A percentile compares a stretch with the other conserved stretches of the same genome.
Conservation (phyloP, 768 basidiomycete species). For the Serendipita vermifera region DNA sequence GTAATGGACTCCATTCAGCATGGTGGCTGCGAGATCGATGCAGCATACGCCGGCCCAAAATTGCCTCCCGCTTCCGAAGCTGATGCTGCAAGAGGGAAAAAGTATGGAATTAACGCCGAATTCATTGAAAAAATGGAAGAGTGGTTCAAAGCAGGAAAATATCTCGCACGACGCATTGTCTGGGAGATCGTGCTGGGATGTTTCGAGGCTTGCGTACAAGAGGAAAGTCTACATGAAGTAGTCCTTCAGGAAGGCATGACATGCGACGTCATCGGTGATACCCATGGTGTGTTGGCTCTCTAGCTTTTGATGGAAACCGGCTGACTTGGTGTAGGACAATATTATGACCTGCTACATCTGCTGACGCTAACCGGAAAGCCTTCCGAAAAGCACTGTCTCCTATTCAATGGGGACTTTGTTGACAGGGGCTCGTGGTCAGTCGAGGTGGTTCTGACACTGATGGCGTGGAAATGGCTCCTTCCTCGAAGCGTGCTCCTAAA, state of each 20-base stretch:
- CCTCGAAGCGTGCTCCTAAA: constrained; percentile 86
- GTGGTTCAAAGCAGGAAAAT: constrained; percentile 90
- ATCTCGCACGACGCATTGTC: constrained; percentile 75
- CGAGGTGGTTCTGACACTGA: constrained; percentile 82
- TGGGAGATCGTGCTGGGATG: constrained; percentile 95
- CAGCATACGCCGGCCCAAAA: constrained; percentile 59
- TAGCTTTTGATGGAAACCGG: background rate
- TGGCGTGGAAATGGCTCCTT: constrained; percentile 96
- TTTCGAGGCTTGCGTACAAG: constrained; percentile 56
- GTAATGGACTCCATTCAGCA: constrained; percentile 69
- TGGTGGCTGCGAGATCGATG: constrained; percentile 75
- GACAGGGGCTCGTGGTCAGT: constrained; percentile 95
- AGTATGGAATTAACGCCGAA: constrained; percentile 53
- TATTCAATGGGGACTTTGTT: constrained; percentile 94
- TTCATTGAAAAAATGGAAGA: constrained; percentile 80
- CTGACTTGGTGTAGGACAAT: constrained; percentile 51
- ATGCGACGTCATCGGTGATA: constrained; percentile 91
- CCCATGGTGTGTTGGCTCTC: constrained; percentile 50
- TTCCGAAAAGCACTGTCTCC: constrained; percentile 64
- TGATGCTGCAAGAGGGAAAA: constrained; percentile 37
- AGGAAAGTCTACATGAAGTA: constrained; percentile 71
- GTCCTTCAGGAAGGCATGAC: constrained; percentile 62
- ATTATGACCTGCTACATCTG: constrained; percentile 85
- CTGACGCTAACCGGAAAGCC: constrained; percentile 78
- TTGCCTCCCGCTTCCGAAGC: constrained; percentile 35